Base-by-base conservation (phyloP, 2,329 filamentous ascomycete genomes). In the Sporothrix pallida region DNA sequence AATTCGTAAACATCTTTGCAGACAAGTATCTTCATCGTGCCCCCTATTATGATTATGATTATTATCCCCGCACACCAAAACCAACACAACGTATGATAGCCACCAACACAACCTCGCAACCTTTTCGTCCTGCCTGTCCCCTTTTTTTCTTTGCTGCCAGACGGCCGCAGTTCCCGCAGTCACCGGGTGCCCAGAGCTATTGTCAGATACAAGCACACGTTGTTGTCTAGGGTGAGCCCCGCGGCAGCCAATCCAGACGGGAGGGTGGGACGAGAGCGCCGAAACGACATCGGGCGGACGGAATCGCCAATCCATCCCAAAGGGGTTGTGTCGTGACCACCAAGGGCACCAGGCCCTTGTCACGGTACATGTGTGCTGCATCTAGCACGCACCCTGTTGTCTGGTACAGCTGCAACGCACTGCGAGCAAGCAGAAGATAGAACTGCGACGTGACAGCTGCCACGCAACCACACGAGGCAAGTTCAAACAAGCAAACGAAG, bases 241-340 rank as follows among this genome's bases (percentile, higher is more conserved):
- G 48, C 65, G 67, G 42, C 60, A 56, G 67, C 73, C 58, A 69
- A 69, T 37, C 50, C 71, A 67, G 17, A 13, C 63, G 70, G 58
- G 20, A 72, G 69, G 65, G 56, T 70, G 72, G 69, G 46, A 73
- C 63, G 46, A 73, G 60, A 13, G 52, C 23, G 17, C 62, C 58
- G 58, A 74, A 65, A 54, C 63, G 63, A 74, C 73, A 73, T 75
- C 75, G 75, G 75, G 74, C 75, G 74, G 75, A 76, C 75, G 75
- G 75, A 76, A 75, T 74, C 67, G 31, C 42, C 56, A 65, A 70
- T 70, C 31, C 20, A 63, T 23, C 63, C 65, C 63, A 54, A 65
- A 46, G 37, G 13, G 23, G 70, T 48, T 70, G 65, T 56, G 26
- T 42, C 56, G 54, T 58, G 69, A 71, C 52, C 52, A 9, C n/a